Conservation (phyloP, 768 basidiomycete genomes). For the Rhodotorula babjevae region DNA sequence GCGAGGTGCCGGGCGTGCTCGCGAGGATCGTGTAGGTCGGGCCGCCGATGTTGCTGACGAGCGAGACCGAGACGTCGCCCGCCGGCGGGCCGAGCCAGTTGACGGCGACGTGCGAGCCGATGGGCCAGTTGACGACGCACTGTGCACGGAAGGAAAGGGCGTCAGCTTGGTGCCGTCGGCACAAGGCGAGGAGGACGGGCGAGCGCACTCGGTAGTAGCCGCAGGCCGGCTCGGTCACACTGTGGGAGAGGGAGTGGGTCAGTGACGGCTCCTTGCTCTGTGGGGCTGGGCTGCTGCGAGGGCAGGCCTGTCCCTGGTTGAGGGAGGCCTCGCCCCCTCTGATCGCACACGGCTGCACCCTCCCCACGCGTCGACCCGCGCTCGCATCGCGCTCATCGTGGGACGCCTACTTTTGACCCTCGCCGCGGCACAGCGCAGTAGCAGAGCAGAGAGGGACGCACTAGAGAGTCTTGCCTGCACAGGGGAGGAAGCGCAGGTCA, state of each 20-base stretch:
- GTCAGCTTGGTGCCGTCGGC: no score
- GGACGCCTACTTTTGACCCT: no score
- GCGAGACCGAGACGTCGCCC: conserved; percentile 31
- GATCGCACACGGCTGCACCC: no score
- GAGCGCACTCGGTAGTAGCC: conserved; percentile 25
- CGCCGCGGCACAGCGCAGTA: no score
- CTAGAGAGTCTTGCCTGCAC: conserved; percentile 26
- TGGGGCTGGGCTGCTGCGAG: no score
- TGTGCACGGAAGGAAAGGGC: neutral
- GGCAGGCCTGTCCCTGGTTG: no score
- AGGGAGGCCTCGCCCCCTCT: no score
- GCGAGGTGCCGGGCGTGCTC: conserved; percentile 12
- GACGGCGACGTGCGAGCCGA: conserved; percentile 27
- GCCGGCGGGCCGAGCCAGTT: conserved; percentile 39
- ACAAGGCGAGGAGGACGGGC: neutral
- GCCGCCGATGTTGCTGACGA: conserved; percentile 30
- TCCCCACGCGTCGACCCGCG: no score
- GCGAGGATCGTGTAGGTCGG: conserved; percentile 23
- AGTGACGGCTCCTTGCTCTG: no score
- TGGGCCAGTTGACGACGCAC: conserved; percentile 32
- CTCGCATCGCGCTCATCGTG: no score
- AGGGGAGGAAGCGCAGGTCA: no score
- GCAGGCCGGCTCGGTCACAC: conserved; percentile 36
- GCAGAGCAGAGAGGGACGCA: neutral
- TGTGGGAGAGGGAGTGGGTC: neutral